These are phyloP conservation scores for Akanthomyces lecanii DNA, from an alignment of 2,329 filamentous ascomycete genomes.

Conservation along the genomic window DNA sequence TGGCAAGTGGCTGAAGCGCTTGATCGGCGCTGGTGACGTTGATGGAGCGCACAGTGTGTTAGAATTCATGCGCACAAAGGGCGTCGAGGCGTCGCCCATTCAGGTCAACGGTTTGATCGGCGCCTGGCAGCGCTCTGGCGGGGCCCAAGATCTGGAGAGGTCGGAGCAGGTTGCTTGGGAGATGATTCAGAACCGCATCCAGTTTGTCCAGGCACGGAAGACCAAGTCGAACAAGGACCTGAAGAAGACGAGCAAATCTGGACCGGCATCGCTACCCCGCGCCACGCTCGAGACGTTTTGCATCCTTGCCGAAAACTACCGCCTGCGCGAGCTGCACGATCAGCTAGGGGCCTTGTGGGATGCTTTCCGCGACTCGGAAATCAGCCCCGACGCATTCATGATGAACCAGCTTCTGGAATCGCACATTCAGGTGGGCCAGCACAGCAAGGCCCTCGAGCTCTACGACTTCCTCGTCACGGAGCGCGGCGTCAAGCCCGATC, in stretches of 20 bases:
- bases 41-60: slow-evolving; percentile 70
- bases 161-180: slow-evolving; percentile 69
- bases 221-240: not conserved
- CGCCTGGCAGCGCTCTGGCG: slow-evolving; percentile 66
- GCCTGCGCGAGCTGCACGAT: slow-evolving; percentile 53
- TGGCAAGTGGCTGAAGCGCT: slow-evolving; percentile 81
- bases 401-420: slow-evolving; percentile 74
- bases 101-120: slow-evolving; percentile 81
- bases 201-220: slow-evolving; percentile 52
- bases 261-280: slow-evolving; percentile 38
- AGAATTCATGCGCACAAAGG: slow-evolving; percentile 67
- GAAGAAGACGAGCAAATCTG: not conserved
- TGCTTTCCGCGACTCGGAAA: slow-evolving; percentile 58
- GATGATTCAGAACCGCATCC: slow-evolving; percentile 68
- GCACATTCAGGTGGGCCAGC: slow-evolving; percentile 56
- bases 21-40: slow-evolving; percentile 68
- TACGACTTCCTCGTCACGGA: slow-evolving; percentile 51
- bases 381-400: slow-evolving; percentile 67
- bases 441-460: slow-evolving; percentile 49
- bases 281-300: slow-evolving; percentile 77
- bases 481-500: slow-evolving; percentile 53
- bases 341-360: slow-evolving; percentile 58
- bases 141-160: slow-evolving; percentile 47
- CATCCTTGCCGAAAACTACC: slow-evolving; percentile 69
- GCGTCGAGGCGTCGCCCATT: slow-evolving; percentile 64